phyloP scores from a whole-genome alignment of 148 eudicot species.

The Camellia lanceoleosa region DNA sequence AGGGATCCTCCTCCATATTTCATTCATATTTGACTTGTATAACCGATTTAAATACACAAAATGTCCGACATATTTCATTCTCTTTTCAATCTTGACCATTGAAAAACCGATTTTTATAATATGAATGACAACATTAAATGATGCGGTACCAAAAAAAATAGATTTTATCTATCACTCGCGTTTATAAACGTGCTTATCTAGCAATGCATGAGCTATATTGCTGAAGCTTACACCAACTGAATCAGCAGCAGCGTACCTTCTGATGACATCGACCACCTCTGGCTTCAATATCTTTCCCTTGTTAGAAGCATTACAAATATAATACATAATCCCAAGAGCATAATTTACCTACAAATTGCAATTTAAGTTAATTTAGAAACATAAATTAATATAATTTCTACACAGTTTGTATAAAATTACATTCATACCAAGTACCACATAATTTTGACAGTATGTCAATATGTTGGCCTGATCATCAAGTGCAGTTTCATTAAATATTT shows the following conservation, averaged over 20 bases:
- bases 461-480: too few relatives aligned
- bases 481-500: not conserved
- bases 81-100: too few relatives aligned
- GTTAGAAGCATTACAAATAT: conserved; percentile 28
- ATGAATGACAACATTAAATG: not conserved
- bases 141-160: too few relatives aligned
- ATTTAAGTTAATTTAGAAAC: not conserved
- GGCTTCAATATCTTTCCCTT: conserved; percentile 21
- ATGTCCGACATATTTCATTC: too few relatives aligned
- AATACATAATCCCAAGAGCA: conserved; percentile 27
- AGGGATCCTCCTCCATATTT: too few relatives aligned
- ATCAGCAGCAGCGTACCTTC: conserved; percentile 25
- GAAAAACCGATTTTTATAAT: not conserved
- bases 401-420: not conserved
- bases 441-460: too few relatives aligned
- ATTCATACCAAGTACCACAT: too few relatives aligned
- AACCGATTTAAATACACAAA: too few relatives aligned
- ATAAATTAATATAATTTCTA: not conserved
- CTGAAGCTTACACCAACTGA: conserved; percentile 26
- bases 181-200: conserved; percentile 20
- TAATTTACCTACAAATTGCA: conserved; percentile 21
- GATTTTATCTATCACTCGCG: not conserved
- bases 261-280: conserved; percentile 30
- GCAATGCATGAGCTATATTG: conserved; percentile 25
- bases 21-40: too few relatives aligned